Evolutionary conservation across 1,284 basidiomycete species (phyloP).

Genomic region (Leccinum fallax): DNA sequence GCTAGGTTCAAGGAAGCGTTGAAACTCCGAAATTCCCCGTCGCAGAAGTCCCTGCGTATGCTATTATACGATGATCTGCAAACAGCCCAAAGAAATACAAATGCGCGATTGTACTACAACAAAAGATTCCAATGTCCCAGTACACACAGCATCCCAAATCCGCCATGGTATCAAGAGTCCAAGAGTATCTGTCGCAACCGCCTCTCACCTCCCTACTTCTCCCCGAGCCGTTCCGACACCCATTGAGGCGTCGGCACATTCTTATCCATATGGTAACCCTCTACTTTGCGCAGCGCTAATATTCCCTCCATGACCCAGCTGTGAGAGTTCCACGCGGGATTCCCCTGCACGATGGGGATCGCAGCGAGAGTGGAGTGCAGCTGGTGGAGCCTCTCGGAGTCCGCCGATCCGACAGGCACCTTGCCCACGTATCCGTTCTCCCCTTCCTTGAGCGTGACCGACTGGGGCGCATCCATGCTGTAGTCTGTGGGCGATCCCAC

Average conservation of each 20-base stretch:
- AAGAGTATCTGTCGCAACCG: conserved; percentile 8
- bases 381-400: conserved; percentile 31
- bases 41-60: conserved; percentile 10
- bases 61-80: conserved; percentile 19
- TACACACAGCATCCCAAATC: conserved; percentile 18
- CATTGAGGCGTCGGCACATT: conserved; percentile 32
- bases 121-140: conserved; percentile 23
- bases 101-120: conserved; percentile 16
- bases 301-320: conserved; percentile 37
- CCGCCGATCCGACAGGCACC: conserved; percentile 27
- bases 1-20: conserved; percentile 18
- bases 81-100: conserved; percentile 27
- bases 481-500: conserved; percentile 32
- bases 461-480: conserved; percentile 34
- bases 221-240: conserved; percentile 32
- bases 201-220: conserved; percentile 24
- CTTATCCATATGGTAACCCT: conserved; percentile 35
- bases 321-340: conserved; percentile 33
- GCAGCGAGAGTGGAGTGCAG: conserved; percentile 32
- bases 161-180: conserved; percentile 22
- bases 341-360: conserved; percentile 29
- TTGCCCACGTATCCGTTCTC: conserved; percentile 32
- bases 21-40: conserved; percentile 18
- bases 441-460: conserved; percentile 34
- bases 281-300: conserved; percentile 27